Base-by-base conservation (phyloP, 345 rosid species). In the Aquilaria malaccensis region DNA sequence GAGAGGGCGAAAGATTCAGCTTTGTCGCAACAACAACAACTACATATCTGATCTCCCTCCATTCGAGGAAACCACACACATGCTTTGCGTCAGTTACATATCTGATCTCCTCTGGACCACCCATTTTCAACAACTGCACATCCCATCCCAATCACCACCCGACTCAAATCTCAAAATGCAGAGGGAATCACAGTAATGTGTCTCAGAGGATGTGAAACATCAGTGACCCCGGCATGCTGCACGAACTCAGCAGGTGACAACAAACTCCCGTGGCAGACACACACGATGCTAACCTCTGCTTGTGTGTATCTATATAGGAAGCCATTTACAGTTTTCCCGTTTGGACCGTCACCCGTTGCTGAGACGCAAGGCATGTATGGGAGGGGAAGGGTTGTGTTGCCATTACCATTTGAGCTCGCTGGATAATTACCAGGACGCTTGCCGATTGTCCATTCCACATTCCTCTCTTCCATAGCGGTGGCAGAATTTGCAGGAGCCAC, bases 201-300 rank as follows among this genome's bases (percentile, higher is more conserved):
- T 54, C 66, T 79, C 47, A 83, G 58, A 43, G 92, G 90, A 52
- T 88, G 61, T 0, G 82, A 52, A 2, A 83, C 81, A 37, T 80
- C 48, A 0, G 62, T 71, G 15, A 92, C 85, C 13, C 96, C 96
- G 10, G 96, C 91, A 65, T 86, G 94, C 62, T 65, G 59, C 67
- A 89, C 85, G 30, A 89, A 89, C 85, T 82, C 86, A 10, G 81
- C 85, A 0, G 94, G 94, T 0, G 91, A 75, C 58, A 86, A 84
- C 13, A 84, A 78, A 47, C 59, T 76, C 33, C 96, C 91, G 55
- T 86, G 96, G 77, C 94, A 89, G 3, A 80, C 79, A 30, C 93
- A 89, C 11, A 84, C 64, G 13, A 89, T 84, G 71, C 78, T 80
- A 2, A 84, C 72, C 63, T 86, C 91, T 2, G 80, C 45, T 52